Percentiles rank a stretch among this genome's conserved stretches.
Conservation (phyloP, 805 yeast species). For the Debaryomyces tyrocola region DNA sequence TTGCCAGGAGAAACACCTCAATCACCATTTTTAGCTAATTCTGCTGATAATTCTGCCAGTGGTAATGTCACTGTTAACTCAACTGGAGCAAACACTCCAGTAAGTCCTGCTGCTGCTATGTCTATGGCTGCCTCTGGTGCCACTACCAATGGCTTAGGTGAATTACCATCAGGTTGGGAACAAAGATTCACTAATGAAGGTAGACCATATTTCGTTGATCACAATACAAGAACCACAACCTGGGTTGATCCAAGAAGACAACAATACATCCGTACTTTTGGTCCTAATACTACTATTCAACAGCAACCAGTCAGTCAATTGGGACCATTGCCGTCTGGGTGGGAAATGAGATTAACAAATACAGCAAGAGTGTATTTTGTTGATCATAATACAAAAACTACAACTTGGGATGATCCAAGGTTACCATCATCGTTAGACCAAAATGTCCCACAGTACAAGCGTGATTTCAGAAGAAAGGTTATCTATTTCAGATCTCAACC, state of each 20-base stretch:
- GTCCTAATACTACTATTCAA: conserved; percentile 87
- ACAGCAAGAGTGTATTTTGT: conserved; percentile 98
- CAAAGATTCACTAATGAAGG: conserved; percentile 98
- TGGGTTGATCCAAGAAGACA: conserved; percentile 99
- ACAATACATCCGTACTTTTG: conserved; percentile 94
- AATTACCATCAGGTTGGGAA: conserved; percentile 98
- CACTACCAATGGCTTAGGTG: conserved; percentile 94
- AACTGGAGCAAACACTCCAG: conserved; percentile 48
- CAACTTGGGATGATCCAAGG: conserved; percentile 99
- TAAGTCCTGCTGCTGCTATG: conserved; percentile 67
- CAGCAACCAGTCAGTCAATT: conserved; percentile 97
- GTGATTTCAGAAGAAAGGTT: conserved; percentile 97
- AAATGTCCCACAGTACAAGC: conserved; percentile 98
- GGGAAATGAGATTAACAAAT: conserved; percentile 99
- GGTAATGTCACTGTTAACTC: conserved; percentile 51
- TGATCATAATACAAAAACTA: conserved; percentile 97
- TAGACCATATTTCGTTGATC: conserved; percentile 97
- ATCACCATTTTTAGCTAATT: conserved; percentile 24
- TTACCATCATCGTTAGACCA: conserved; percentile 96
- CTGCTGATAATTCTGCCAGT: conserved; percentile 24
- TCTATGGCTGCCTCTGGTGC: conserved; percentile 76
- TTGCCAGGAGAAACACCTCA: conserved; percentile 63
- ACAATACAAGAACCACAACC: conserved; percentile 98
- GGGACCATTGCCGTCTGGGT: conserved; percentile 97
- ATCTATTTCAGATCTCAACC: conserved; percentile 98